Percentiles rank a stretch among this genome's conserved stretches.
Conservation (phyloP, 2,329 filamentous ascomycete species). For the Epichloe sylvatica region DNA sequence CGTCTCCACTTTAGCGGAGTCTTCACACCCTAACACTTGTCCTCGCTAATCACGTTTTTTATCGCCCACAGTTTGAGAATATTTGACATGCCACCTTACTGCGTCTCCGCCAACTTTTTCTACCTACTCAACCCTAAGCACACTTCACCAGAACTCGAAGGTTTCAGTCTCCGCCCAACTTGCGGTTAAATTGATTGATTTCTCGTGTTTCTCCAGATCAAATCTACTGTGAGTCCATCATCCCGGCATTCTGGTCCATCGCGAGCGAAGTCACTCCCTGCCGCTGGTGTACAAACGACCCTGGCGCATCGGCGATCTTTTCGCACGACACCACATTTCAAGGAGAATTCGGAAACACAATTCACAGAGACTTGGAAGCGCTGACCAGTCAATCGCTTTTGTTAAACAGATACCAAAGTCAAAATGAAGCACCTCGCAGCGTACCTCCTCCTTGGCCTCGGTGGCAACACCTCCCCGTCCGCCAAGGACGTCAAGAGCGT, state of each 20-base stretch:
- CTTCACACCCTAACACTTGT: conserved; percentile 12
- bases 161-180: conserved; percentile 95
- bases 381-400: conserved; percentile 3
- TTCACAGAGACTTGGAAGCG: too few relatives aligned
- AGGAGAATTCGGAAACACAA: too few relatives aligned
- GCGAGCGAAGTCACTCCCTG: not conserved
- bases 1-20: not conserved
- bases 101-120: conserved; percentile 15
- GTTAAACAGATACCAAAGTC: conserved; percentile 24
- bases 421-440: conserved; percentile 99
- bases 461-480: conserved; percentile 80
- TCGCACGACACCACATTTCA: not conserved
- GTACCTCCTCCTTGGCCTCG: conserved; percentile 92
- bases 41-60: conserved; percentile 16
- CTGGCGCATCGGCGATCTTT: not conserved
- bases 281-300: not conserved
- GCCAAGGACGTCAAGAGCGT: conserved; percentile 76
- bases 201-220: conserved; percentile 57
- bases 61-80: conserved; percentile 20
- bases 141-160: conserved; percentile 64
- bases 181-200: conserved; percentile 99
- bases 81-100: conserved; percentile 15
- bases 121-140: conserved; percentile 13
- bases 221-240: conserved; percentile 21
- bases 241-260: not conserved